Evolutionary conservation across 257 asterid genomes (phyloP).

Genomic region (Coffea eugenioides): DNA sequence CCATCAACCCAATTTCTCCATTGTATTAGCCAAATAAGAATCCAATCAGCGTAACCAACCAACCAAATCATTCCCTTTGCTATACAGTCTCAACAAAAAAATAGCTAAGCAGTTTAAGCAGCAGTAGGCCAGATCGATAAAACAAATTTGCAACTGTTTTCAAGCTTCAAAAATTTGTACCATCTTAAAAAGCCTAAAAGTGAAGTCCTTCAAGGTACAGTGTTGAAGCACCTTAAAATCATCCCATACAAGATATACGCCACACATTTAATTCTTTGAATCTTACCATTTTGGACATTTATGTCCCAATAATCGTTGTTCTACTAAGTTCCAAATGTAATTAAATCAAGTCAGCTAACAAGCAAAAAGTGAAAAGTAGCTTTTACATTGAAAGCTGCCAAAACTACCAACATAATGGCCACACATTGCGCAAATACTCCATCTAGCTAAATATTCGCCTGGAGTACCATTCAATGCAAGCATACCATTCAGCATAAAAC

Average conservation of each 20-base stretch:
- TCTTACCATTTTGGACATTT: background rate
- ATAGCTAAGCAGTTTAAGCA: background rate
- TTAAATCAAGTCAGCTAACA: background rate
- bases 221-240: background rate
- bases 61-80: background rate
- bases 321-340: background rate
- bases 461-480: background rate
- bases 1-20: background rate
- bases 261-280: background rate
- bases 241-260: background rate
- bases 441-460: background rate
- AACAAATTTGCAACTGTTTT: background rate
- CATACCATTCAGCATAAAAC: background rate
- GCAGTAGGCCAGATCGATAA: background rate
- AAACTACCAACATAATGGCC: background rate
- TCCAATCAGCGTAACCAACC: background rate
- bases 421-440: background rate
- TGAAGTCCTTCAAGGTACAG: too few relatives aligned
- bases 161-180: background rate
- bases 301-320: background rate
- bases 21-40: background rate
- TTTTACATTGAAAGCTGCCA: background rate
- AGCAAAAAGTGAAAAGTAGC: background rate
- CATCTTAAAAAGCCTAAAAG: background rate
- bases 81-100: background rate